These are phyloP conservation scores for Calamus simplicifolius DNA, from an alignment of 176 grass and related monocot genomes.

Conservation along the genomic window DNA sequence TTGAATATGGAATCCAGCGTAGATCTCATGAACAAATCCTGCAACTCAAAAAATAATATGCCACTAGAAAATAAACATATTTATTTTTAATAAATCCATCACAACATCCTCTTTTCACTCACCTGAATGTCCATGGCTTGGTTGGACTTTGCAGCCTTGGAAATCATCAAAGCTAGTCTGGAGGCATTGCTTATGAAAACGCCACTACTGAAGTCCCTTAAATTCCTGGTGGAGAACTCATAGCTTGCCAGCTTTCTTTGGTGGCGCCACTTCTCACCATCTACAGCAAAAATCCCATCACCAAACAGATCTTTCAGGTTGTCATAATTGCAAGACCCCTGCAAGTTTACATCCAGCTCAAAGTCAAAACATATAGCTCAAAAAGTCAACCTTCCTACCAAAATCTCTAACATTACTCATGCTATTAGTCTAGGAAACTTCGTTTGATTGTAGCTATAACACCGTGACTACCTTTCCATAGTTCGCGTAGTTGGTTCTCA, in stretches of 20 bases:
- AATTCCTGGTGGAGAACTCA: conserved; percentile 58
- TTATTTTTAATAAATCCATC: too few species aligned
- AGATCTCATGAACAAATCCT: conserved; percentile 60
- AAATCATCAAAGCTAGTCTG: conserved; percentile 43
- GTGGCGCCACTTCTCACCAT: conserved; percentile 67
- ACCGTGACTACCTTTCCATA: conserved; percentile 46
- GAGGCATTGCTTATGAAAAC: conserved; percentile 52
- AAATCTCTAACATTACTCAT: not conserved
- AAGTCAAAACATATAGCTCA: too few species aligned
- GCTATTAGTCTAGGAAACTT: not conserved
- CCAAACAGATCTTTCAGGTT: conserved; percentile 47
- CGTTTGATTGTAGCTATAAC: too few species aligned
- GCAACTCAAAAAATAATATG: not conserved
- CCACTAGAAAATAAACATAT: not conserved
- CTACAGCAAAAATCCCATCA: conserved; percentile 75
- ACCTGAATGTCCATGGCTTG: conserved; percentile 39
- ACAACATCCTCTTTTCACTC: not conserved
- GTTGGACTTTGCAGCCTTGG: conserved; percentile 5
- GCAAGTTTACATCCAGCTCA: too few species aligned
- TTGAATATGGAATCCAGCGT: conserved; percentile 70
- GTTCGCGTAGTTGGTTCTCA: conserved; percentile 80
- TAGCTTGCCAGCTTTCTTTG: conserved; percentile 72
- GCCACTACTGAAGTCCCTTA: conserved; percentile 58
- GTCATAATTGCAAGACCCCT: conserved; percentile 6
- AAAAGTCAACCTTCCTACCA: conserved; percentile 16